Percentiles rank a stretch among this genome's conserved stretches.
These are phyloP conservation scores for Excoecaria agallocha DNA, from an alignment of 345 rosid species.

Conservation along the genomic window DNA sequence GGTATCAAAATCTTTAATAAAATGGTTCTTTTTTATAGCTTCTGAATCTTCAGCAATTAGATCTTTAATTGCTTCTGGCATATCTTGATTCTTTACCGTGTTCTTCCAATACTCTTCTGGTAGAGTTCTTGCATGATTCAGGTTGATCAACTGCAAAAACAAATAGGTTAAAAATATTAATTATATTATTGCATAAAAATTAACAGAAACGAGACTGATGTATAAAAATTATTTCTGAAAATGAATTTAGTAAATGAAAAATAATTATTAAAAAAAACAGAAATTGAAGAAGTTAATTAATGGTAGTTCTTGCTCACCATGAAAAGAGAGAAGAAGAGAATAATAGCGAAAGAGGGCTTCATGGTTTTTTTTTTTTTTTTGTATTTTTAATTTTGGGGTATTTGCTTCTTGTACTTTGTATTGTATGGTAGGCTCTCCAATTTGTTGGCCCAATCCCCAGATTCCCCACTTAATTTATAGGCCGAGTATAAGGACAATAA, in stretches of 20 bases:
- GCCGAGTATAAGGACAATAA: too few relatives aligned
- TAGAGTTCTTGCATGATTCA: constrained; percentile 46
- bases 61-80: constrained; percentile 53
- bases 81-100: constrained; percentile 52
- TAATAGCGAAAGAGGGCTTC: constrained; percentile 23
- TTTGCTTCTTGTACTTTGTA: too few relatives aligned
- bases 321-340: constrained; percentile 31
- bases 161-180: too few relatives aligned
- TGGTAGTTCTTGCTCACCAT: constrained; percentile 28
- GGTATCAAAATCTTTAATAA: constrained; percentile 39
- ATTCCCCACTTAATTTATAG: too few relatives aligned
- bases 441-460: too few relatives aligned
- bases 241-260: background rate
- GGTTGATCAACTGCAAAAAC: constrained; percentile 30
- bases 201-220: too few relatives aligned
- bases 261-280: background rate
- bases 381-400: too few relatives aligned
- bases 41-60: constrained; percentile 24
- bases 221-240: too few relatives aligned
- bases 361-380: too few relatives aligned
- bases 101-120: constrained; percentile 60
- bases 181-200: too few relatives aligned
- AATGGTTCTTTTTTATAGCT: constrained; percentile 11
- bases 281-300: too few relatives aligned
- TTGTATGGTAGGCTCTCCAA: too few relatives aligned